Evolutionary conservation across 192 early-diverging fungal genomes (phyloP).

Genomic region (Mortierella claussenii): DNA sequence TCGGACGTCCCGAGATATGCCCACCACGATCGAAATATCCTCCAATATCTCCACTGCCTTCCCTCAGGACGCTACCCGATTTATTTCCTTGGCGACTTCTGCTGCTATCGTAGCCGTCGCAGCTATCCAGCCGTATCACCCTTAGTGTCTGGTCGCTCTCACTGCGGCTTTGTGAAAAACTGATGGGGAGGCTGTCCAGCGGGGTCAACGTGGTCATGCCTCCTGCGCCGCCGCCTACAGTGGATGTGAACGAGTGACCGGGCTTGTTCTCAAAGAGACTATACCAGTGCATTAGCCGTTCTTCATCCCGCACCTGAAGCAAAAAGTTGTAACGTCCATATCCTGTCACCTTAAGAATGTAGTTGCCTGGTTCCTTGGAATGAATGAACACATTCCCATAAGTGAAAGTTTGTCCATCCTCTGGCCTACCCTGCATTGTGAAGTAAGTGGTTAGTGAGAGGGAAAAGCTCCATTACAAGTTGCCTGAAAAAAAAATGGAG

Average conservation of each 20-base stretch:
- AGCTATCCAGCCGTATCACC: background rate
- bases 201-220: background rate
- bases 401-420: conserved; percentile 27
- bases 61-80: too few relatives aligned
- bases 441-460: background rate
- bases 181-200: background rate
- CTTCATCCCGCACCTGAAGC: conserved; percentile 36
- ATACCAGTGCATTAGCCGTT: conserved; percentile 33
- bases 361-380: conserved; percentile 10
- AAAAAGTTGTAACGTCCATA: conserved; percentile 19
- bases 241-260: conserved; percentile 1
- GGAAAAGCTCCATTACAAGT: background rate
- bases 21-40: conserved; percentile 11
- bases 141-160: conserved; percentile 20
- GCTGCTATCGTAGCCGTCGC: background rate
- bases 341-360: conserved; percentile 19
- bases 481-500: background rate
- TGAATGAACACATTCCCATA: conserved; percentile 16
- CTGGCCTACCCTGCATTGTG: conserved; percentile 26
- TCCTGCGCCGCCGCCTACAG: background rate
- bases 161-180: background rate
- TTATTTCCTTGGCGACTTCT: background rate
- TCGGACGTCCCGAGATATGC: background rate
- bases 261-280: conserved; percentile 31
- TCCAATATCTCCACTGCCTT: background rate